phyloP scores from a whole-genome alignment of 306 rosid species.

The Fagus sylvatica region DNA sequence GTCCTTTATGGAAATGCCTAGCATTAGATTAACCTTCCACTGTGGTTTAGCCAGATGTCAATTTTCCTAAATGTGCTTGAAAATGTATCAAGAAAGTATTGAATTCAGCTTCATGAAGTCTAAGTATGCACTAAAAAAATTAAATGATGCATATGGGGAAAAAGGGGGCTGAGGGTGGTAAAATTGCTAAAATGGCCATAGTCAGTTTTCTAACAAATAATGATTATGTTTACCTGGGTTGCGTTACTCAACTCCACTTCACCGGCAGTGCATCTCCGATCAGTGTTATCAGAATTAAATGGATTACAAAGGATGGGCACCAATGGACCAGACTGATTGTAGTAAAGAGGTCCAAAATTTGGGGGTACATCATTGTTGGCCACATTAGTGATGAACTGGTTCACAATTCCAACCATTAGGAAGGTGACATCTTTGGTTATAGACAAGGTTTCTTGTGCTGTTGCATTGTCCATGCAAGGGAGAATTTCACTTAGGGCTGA shows the following conservation, averaged over 20 bases:
- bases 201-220: background rate
- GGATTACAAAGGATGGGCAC: slow-evolving; percentile 58
- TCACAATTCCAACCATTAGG: slow-evolving; percentile 40
- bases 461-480: slow-evolving; percentile 34
- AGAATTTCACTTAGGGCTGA: slow-evolving; percentile 37
- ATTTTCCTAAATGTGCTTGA: too few relatives aligned
- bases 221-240: slow-evolving; percentile 29
- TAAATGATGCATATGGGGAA: too few relatives aligned
- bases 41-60: too few relatives aligned
- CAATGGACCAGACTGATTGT: slow-evolving; percentile 54
- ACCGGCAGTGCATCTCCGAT: slow-evolving; percentile 26
- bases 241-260: slow-evolving; percentile 39
- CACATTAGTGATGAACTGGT: slow-evolving; percentile 38
- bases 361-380: slow-evolving; percentile 50
- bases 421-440: slow-evolving; percentile 31
- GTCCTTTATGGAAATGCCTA: too few relatives aligned
- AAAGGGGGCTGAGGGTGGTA: too few relatives aligned
- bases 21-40: too few relatives aligned
- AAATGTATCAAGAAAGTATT: too few relatives aligned
- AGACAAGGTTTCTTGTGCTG: slow-evolving; percentile 20
- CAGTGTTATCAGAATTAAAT: slow-evolving; percentile 27
- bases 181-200: too few relatives aligned
- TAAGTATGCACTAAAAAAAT: too few relatives aligned
- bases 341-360: slow-evolving; percentile 34
- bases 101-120: too few relatives aligned